Evolutionary conservation across 2,329 filamentous ascomycete genomes (phyloP), one percentile per base, ranked within the genome.

Genomic region (Drechslera avenae): DNA sequence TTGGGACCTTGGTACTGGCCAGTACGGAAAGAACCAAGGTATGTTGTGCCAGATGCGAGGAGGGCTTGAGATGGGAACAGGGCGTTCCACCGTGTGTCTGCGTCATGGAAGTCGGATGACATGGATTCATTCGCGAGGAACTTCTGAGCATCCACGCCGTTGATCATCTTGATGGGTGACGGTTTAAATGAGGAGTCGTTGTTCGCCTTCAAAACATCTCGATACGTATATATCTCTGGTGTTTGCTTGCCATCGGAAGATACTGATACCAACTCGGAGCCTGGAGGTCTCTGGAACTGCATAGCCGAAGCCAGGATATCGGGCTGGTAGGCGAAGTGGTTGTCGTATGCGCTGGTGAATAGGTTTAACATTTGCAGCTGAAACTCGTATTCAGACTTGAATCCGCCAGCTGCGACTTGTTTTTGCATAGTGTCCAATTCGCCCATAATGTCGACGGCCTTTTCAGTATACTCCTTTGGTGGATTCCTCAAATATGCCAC

Each of bases 361-460:
- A 76, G 59, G 14, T 56, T 59, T 47, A 62, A 65, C 43, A 77
- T 59, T 23, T 70, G 65, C 39, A 66, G 44, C 52, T 78, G 73
- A 23, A 77, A 74, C 3, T 75, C 73, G 42, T 76, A 77, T 41
- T 77, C 75, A 17, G 60, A 74, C 12, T 53, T 55, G 58, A 75
- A 77, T 0, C 50, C 56, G 12, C 60, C 65, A 13, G 59, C 50
- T 0, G 63, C 23, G 1, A 77, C 52, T 35, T 67, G 64, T 13
- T 60, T 63, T 40, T 64, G 56, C 50, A 77, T 71, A 2, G 52
- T 57, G 3, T 75, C 66, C 32, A 77, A 59, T 13, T 72, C 68
- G 10, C 61, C 70, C 32, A 75, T 56, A 3, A 78, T 48, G 47
- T 78, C 75, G 8, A 76, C 64, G 0, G 71, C 62, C 31, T 71